These are phyloP conservation scores for Boletus coccyginus DNA, from an alignment of 768 basidiomycete genomes.

Conservation along the genomic window DNA sequence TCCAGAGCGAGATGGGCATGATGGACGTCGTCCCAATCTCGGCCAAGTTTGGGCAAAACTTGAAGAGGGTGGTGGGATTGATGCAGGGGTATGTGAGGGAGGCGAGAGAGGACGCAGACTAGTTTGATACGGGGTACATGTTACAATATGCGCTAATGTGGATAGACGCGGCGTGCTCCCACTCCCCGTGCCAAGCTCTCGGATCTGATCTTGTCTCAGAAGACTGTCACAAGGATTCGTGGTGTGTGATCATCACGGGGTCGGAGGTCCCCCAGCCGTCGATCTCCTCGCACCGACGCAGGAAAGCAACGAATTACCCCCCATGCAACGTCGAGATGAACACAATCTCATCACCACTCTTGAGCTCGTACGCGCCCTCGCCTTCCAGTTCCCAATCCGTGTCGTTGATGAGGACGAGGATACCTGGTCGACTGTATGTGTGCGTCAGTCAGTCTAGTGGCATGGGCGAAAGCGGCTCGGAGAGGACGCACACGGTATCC, in stretches of 20 bases:
- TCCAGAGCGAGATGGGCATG: slow-evolving; percentile 42
- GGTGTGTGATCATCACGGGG: neutral
- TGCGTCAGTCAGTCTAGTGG: neutral
- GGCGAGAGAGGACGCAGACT: slow-evolving; percentile 30
- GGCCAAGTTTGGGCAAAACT: slow-evolving; percentile 83
- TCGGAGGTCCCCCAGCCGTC: neutral
- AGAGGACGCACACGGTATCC: slow-evolving; percentile 70
- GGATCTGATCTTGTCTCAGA: neutral
- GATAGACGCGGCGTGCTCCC: neutral
- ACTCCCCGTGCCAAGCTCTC: too few species aligned
- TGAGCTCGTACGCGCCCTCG: slow-evolving; percentile 79
- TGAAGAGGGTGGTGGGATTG: slow-evolving; percentile 62
- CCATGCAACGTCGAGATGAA: slow-evolving; percentile 98
- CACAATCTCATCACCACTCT: slow-evolving; percentile 84
- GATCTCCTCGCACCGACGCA: neutral
- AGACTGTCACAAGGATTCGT: too few species aligned
- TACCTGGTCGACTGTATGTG: slow-evolving; percentile 95
- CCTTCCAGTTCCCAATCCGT: slow-evolving; percentile 98
- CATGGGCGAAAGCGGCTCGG: too few species aligned
- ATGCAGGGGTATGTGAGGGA: slow-evolving; percentile 67
- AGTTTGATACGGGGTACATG: neutral
- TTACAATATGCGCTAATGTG: neutral
- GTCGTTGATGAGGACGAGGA: slow-evolving; percentile 94
- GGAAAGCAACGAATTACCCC: neutral
- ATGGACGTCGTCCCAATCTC: slow-evolving; percentile 80